Evolutionary conservation across 805 yeast species (phyloP), one percentile per base, ranked within the genome.

Genomic region (Ogataea angusta): DNA sequence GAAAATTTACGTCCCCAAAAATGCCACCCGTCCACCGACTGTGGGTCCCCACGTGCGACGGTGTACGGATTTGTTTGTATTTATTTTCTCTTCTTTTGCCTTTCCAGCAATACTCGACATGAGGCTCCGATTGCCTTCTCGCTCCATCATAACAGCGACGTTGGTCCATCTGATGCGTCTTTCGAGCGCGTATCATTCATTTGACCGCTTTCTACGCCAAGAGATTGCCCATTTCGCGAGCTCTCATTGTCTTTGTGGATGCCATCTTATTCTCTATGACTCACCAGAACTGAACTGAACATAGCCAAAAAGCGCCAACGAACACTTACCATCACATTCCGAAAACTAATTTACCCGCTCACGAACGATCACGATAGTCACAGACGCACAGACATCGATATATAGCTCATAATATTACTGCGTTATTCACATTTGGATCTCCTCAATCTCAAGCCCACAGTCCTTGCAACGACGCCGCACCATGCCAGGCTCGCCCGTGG

Each of bases 361-460:
- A 6, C 21, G 21, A 19, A 7, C 21, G 21, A 19, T 19, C 3
- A 19, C 21, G 21, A 19, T 7, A 19, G 21, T 7, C 7, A 19
- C 21, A 19, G 8, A 6, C 9, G 8, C 18, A 19, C 6, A 19
- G 6, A 5, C n/a, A 30, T 30, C 12, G 15, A n/a, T 19, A 19
- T 17, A 29, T 19, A 7, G 8, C n/a, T 17, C 19, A 9, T 13
- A 28, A 28, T 27, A 28, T 21, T 26, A 39, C 31, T 22, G 18
- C 18, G 16, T 10, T 14, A 23, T 25, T 14, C 17, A 34, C 46
- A 82, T 63, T 6, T 73, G 46, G n/a, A 85, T 61, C 59, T 89
- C 96, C 54, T 86, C 93, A 0, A 81, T 78, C 53, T 86, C 93
- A 50, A 88, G 70, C 0, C 96, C 96, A 65, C 97, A 89, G 19